These are phyloP conservation scores for Colletotrichum noveboracense DNA, from an alignment of 2,329 filamentous ascomycete genomes.

Conservation along the genomic window DNA sequence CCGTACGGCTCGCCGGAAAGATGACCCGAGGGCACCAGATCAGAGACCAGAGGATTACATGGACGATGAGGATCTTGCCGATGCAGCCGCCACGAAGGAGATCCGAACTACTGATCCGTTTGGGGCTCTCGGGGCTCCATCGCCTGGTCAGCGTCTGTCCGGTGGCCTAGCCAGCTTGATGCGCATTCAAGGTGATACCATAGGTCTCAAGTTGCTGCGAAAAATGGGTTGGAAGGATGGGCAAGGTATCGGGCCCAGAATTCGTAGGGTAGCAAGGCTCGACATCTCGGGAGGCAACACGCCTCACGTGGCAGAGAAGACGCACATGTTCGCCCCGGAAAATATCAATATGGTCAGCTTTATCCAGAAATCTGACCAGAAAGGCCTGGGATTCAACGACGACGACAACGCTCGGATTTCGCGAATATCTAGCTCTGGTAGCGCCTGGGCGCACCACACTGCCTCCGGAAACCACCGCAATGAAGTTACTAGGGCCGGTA, in stretches of 20 bases:
- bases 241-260: conserved; percentile 88
- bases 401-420: conserved; percentile 58
- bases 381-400: conserved; percentile 70
- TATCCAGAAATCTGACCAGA: conserved; percentile 68
- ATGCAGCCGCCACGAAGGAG: conserved; percentile 78
- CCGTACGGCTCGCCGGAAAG: conserved; percentile 76
- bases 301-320: conserved; percentile 43
- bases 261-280: conserved; percentile 75
- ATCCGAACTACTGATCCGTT: conserved; percentile 78
- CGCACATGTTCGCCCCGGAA: conserved; percentile 84
- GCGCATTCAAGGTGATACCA: conserved; percentile 76
- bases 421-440: background rate
- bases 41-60: conserved; percentile 90
- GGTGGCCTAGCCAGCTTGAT: conserved; percentile 72
- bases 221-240: conserved; percentile 97
- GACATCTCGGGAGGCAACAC: conserved; percentile 47
- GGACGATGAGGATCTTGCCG: conserved; percentile 94
- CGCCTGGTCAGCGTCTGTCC: conserved; percentile 33
- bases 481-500: background rate
- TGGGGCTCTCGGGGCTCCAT: conserved; percentile 74
- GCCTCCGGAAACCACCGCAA: conserved; percentile 26
- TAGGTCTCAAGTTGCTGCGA: conserved; percentile 83
- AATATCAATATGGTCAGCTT: conserved; percentile 75
- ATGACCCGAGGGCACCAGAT: conserved; percentile 54
- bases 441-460: background rate